Evolutionary conservation across 106 monocot species (phyloP).

Genomic region (Xerophyta viscosa): DNA sequence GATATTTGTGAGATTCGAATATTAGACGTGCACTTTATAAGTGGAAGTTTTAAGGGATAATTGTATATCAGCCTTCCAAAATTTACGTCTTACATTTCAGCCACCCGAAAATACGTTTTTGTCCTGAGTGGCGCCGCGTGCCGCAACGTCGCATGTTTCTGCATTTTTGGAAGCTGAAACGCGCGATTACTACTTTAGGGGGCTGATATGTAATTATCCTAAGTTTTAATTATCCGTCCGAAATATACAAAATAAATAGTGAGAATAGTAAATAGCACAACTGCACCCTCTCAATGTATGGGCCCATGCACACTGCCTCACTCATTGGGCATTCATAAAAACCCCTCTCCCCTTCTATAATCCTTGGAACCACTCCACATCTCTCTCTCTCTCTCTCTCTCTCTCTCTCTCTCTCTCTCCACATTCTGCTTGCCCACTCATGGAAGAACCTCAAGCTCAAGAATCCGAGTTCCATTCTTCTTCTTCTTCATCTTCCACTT

Average conservation of each 20-base stretch:
- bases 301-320: conserved; percentile 15
- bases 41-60: no score
- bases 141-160: no score
- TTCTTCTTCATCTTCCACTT: conserved; percentile 7
- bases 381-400: neutral
- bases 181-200: neutral
- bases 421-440: neutral
- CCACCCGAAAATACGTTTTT: no score
- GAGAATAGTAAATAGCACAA: conserved; percentile 1
- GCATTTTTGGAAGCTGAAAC: no score
- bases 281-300: conserved; percentile 9
- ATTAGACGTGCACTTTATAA: no score
- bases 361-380: conserved; percentile 2
- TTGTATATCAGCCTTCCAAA: no score
- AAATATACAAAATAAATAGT: neutral
- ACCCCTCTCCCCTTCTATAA: no score
- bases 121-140: no score
- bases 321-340: conserved; percentile 18
- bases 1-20: no score
- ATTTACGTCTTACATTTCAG: no score
- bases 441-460: conserved; percentile 1
- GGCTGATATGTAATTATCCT: neutral
- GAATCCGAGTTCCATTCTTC: neutral
- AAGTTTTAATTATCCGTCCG: no score
- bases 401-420: no score